A percentile compares a stretch with the other conserved stretches of the same genome.
Conservation (phyloP, 2,329 filamentous ascomycete species). For the Ophiostoma australiae region DNA sequence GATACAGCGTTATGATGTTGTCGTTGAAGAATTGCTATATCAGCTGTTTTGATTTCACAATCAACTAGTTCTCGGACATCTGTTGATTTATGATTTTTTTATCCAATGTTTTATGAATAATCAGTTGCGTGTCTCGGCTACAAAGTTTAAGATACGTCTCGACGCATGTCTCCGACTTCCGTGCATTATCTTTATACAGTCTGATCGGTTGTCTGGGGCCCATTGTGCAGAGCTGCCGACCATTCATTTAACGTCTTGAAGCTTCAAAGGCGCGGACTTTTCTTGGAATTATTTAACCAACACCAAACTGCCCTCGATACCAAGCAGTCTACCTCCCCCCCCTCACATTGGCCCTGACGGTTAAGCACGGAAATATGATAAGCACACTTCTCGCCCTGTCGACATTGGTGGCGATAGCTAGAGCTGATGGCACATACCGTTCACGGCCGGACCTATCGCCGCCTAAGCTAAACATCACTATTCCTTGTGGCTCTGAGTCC, state of each 20-base stretch:
- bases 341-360: background rate
- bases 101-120: background rate
- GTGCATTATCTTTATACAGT: background rate
- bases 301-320: background rate
- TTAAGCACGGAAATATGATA: background rate
- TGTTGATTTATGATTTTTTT: background rate
- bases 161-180: background rate
- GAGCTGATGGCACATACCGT: background rate
- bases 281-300: background rate
- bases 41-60: background rate
- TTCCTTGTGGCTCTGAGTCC: background rate
- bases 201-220: background rate
- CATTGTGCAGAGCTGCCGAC: background rate
- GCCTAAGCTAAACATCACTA: background rate
- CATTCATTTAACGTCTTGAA: background rate
- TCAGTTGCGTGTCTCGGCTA: too few relatives aligned
- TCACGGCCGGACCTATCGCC: background rate
- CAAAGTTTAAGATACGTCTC: background rate
- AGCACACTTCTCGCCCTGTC: background rate
- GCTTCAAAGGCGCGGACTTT: background rate
- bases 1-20: background rate
- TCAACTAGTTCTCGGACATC: background rate
- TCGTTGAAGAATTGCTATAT: background rate
- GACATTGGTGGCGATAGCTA: background rate
- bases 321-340: background rate